These are phyloP conservation scores for Podosphaera fusca DNA, from an alignment of 2,329 filamentous ascomycete genomes.

Conservation along the genomic window DNA sequence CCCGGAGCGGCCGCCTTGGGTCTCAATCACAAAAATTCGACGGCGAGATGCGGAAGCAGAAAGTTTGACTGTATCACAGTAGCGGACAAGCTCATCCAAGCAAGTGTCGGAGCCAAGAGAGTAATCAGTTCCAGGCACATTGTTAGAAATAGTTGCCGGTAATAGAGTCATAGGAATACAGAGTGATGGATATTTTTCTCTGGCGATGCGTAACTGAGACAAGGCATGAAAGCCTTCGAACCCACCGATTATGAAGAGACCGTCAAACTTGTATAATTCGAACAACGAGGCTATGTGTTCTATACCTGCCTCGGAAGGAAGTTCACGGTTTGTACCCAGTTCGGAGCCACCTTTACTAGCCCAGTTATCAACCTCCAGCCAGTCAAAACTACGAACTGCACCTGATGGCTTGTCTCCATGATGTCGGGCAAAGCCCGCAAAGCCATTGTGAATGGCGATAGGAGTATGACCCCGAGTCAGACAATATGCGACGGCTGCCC, in stretches of 20 bases:
- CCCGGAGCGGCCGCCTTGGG: slow-evolving; percentile 81
- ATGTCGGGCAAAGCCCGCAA: slow-evolving; percentile 79
- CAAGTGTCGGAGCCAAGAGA: slow-evolving; percentile 92
- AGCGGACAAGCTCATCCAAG: slow-evolving; percentile 79
- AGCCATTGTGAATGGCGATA: slow-evolving; percentile 86
- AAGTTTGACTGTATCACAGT: slow-evolving; percentile 94
- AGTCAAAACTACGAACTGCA: slow-evolving; percentile 65
- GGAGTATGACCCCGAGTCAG: slow-evolving; percentile 78
- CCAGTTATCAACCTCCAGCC: slow-evolving; percentile 90
- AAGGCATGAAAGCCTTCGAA: slow-evolving; percentile 93
- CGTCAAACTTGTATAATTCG: slow-evolving; percentile 70
- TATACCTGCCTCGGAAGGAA: slow-evolving; percentile 69
- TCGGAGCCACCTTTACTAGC: slow-evolving; percentile 92
- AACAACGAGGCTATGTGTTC: slow-evolving; percentile 64
- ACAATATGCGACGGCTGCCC: slow-evolving; percentile 84
- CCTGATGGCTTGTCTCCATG: slow-evolving; percentile 63
- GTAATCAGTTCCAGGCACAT: slow-evolving; percentile 93
- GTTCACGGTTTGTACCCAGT: slow-evolving; percentile 88
- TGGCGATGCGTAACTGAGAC: slow-evolving; percentile 62
- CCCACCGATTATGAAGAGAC: slow-evolving; percentile 74
- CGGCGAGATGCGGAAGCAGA: slow-evolving; percentile 83
- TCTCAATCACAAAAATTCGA: slow-evolving; percentile 93
- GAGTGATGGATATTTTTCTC: slow-evolving; percentile 57
- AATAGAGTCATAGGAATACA: slow-evolving; percentile 82
- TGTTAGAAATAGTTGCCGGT: slow-evolving; percentile 96